Evolutionary conservation across 1,139 yeast genomes (phyloP).

Genomic region (Yamadazyma blattariae): DNA sequence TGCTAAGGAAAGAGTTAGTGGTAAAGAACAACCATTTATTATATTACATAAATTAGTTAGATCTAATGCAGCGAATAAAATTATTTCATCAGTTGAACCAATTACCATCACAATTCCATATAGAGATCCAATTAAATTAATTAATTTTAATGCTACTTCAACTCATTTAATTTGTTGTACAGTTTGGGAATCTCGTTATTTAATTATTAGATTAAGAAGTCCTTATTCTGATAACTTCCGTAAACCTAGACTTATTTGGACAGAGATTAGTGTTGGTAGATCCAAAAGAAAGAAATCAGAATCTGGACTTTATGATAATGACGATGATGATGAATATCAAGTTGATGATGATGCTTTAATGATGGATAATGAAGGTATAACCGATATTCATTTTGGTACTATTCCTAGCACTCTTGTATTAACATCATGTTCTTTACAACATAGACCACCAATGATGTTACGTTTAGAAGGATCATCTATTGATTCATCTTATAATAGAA

Average conservation of each 20-base stretch:
- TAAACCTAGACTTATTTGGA: constrained; percentile 62
- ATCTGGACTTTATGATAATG: constrained; percentile 16
- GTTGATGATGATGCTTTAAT: constrained; percentile 32
- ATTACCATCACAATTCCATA: constrained; percentile 81
- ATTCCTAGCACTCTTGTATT: constrained; percentile 35
- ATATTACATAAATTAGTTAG: constrained; percentile 54
- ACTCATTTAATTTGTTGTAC: constrained; percentile 79
- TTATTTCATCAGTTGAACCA: constrained; percentile 44
- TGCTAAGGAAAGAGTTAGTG: constrained; percentile 68
- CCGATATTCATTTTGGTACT: constrained; percentile 65
- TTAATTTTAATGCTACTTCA: constrained; percentile 71
- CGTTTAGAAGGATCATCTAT: constrained; percentile 35
- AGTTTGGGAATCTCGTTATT: constrained; percentile 73
- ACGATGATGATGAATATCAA: constrained; percentile 17
- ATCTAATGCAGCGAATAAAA: constrained; percentile 15
- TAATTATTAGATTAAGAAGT: constrained; percentile 63
- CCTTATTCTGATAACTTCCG: constrained; percentile 31
- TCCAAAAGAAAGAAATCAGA: constrained; percentile 16
- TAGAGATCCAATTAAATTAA: constrained; percentile 74
- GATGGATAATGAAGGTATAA: constrained; percentile 84
- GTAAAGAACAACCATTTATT: constrained; percentile 77
- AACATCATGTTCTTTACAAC: constrained; percentile 36
- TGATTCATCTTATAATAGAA: constrained; percentile 18
- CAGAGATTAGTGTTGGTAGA: constrained; percentile 24
- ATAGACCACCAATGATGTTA: constrained; percentile 33